Evolutionary conservation across 2,329 filamentous ascomycete species (phyloP).

Genomic region (Trichocomaceae sp.): DNA sequence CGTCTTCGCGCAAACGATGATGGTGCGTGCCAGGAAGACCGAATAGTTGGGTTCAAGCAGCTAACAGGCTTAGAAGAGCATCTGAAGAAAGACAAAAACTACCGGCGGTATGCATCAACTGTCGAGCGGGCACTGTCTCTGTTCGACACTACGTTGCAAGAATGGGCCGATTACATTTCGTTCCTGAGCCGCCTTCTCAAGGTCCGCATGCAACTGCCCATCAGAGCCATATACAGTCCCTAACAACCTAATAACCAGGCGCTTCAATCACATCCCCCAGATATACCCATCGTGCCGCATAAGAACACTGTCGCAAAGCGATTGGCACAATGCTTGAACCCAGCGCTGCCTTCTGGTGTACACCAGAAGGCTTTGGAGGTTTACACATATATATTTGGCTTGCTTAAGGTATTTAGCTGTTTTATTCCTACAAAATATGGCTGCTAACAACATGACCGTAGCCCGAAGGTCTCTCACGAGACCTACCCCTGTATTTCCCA

Average conservation of each 20-base stretch:
- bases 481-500: constrained; percentile 82
- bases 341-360: constrained; percentile 85
- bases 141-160: constrained; percentile 88
- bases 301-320: constrained; percentile 81
- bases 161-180: constrained; percentile 99
- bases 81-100: constrained; percentile 56
- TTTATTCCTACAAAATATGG: neutral
- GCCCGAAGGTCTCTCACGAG: constrained; percentile 67
- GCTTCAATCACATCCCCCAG: constrained; percentile 74
- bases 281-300: constrained; percentile 67
- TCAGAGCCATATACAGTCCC: neutral
- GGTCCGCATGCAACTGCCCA: constrained; percentile 41
- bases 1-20: constrained; percentile 64
- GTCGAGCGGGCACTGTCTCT: constrained; percentile 81
- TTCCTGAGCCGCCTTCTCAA: constrained; percentile 88
- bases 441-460: constrained; percentile 20
- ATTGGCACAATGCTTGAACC: constrained; percentile 90
- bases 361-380: constrained; percentile 97
- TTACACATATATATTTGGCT: constrained; percentile 79
- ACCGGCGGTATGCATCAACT: constrained; percentile 80
- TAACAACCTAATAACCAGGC: constrained; percentile 48
- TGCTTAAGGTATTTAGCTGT: constrained; percentile 58
- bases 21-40: constrained; percentile 49
- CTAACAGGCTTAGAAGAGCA: constrained; percentile 23
- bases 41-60: neutral